A percentile compares a stretch with the other conserved stretches of the same genome.
These are phyloP conservation scores for Podospora bellae-mahoneyi DNA, from an alignment of 495 filamentous ascomycete genomes.

Conservation along the genomic window DNA sequence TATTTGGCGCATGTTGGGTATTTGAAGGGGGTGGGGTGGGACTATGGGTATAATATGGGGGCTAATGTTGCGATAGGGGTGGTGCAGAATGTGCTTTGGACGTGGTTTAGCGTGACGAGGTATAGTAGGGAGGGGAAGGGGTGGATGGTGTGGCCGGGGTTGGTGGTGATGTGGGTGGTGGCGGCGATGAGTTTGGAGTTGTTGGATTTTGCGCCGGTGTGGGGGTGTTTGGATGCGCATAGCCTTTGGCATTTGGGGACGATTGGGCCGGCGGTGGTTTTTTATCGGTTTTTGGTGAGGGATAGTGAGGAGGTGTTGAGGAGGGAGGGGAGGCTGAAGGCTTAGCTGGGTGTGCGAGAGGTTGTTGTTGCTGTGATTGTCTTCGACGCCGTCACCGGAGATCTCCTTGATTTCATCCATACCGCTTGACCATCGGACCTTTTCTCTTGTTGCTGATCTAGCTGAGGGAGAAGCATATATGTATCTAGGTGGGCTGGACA, in stretches of 20 bases:
- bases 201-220: slow-evolving; percentile 85
- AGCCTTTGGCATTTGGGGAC: slow-evolving; percentile 95
- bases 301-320: not conserved
- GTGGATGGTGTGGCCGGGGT: slow-evolving; percentile 88
- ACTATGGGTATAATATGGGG: slow-evolving; percentile 96
- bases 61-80: slow-evolving; percentile 84
- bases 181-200: slow-evolving; percentile 93
- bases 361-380: not conserved
- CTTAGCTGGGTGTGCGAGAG: not conserved
- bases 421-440: no score
- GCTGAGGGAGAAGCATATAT: not conserved
- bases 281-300: slow-evolving; percentile 63
- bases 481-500: not conserved
- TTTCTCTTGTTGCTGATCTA: no score
- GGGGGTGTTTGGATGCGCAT: slow-evolving; percentile 86
- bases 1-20: slow-evolving; percentile 80
- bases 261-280: slow-evolving; percentile 82
- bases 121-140: slow-evolving; percentile 55
- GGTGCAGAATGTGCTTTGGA: slow-evolving; percentile 82
- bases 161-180: slow-evolving; percentile 90
- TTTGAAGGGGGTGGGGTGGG: slow-evolving; percentile 80
- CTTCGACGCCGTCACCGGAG: no score
- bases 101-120: slow-evolving; percentile 69
- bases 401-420: no score
- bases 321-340: not conserved